Base-by-base conservation (phyloP, 1,284 basidiomycete species). In the Psilocybe mexicana region DNA sequence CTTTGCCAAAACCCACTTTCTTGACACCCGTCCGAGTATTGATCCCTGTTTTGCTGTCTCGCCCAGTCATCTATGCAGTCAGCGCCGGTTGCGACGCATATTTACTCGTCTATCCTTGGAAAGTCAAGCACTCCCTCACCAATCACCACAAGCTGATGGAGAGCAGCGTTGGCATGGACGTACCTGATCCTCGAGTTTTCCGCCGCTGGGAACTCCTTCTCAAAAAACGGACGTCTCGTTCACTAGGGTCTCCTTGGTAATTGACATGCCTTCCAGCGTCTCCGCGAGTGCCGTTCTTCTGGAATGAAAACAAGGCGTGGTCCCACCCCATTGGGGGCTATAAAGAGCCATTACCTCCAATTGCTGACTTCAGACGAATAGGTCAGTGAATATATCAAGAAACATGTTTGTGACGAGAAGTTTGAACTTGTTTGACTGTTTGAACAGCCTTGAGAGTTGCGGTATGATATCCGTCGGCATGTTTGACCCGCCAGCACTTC, bases 51-150 rank as follows among this genome's bases (percentile, higher is more conserved):
- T 33, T 11, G 18, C 36, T 53, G 52, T 53, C 30, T 44, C n/a
- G 11, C 25, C 18, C 26, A 40, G 48, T 23, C 11, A 51, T 18
- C 38, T 33, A 24, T 43, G 43, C 26, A 26, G 24, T 57, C 56
- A 53, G 50, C 50, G 56, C 56, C 50, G 49, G 45, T 46, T 57
- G 50, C 38, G 42, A 52, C 56, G 52, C 26, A 11, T 28, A 44
- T 47, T 36, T 57, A 50, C 52, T 28, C 33, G 12, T 14, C 36
- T 43, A 42, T 40, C 36, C 26, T 11, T 36, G 24, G 33, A 18
- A 6, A 14, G 35, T 14, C 4, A 12, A 47, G 23, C 45, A 11
- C 11, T 47, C 23, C 11, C 23, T 47, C 24, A 7, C 35, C 35
- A 12, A n/a, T 12, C 38, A 4, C 6, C 10, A 14, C 4, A n/a